phyloP scores from a whole-genome alignment of 2,329 filamentous ascomycete species.

The Coniochaeta sp. region DNA sequence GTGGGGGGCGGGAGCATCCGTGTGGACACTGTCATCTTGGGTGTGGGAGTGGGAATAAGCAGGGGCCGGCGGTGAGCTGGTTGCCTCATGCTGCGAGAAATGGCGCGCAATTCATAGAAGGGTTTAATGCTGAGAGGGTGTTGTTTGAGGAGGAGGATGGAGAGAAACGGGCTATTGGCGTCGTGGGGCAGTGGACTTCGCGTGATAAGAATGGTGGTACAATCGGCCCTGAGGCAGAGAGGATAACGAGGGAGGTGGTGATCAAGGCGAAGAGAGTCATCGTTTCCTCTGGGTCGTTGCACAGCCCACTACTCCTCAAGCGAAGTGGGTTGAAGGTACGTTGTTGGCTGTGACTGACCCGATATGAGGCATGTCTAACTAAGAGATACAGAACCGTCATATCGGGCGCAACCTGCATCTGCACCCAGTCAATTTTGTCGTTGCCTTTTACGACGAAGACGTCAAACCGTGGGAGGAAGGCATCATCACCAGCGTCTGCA shows the following conservation, averaged over 20 bases:
- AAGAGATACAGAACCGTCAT: constrained; percentile 53
- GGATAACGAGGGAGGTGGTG: constrained; percentile 51
- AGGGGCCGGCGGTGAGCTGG: constrained; percentile 69
- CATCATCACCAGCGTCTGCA: constrained; percentile 72
- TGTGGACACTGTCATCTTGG: constrained; percentile 60
- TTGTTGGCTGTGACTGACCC: not conserved
- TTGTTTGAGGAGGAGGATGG: constrained; percentile 51
- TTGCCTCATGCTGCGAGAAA: constrained; percentile 71
- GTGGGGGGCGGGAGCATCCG: constrained; percentile 62
- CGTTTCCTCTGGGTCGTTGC: constrained; percentile 67
- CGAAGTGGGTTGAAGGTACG: constrained; percentile 67
- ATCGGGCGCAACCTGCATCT: constrained; percentile 77
- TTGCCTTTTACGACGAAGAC: constrained; percentile 61
- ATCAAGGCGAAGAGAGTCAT: constrained; percentile 77
- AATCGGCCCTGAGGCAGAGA: constrained; percentile 34
- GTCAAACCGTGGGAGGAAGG: constrained; percentile 61
- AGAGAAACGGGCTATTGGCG: constrained; percentile 55
- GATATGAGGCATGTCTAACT: constrained; percentile 16
- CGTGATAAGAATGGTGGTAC: constrained; percentile 56
- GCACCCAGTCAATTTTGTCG: constrained; percentile 60
- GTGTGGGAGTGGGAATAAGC: constrained; percentile 63
- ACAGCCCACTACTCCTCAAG: constrained; percentile 67
- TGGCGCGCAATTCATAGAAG: constrained; percentile 78
- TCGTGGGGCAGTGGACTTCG: constrained; percentile 69
- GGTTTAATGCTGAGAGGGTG: constrained; percentile 64